Evolutionary conservation across 768 basidiomycete species (phyloP).

Genomic region (Kockovaella imperatae): DNA sequence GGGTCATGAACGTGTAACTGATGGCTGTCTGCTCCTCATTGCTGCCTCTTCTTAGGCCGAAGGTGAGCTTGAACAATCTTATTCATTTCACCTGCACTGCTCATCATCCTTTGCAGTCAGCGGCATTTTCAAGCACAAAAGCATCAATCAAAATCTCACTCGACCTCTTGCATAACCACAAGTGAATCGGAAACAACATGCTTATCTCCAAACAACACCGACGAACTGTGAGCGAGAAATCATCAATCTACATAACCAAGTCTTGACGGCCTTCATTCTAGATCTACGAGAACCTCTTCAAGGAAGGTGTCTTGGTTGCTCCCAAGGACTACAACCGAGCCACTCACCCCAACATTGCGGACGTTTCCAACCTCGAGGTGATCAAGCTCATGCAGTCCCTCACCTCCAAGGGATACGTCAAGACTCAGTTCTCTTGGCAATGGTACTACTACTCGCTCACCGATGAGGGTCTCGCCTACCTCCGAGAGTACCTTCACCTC

Average conservation of each 20-base stretch:
- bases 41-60: too few species aligned
- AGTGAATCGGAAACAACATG: conserved; percentile 52
- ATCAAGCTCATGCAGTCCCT: conserved; percentile 65
- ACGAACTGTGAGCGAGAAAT: conserved; percentile 50
- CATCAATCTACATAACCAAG: not conserved
- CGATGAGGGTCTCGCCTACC: conserved; percentile 92
- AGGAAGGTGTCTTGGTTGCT: conserved; percentile 98
- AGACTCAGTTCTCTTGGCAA: conserved; percentile 99
- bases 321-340: conserved; percentile 99
- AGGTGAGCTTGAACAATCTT: not conserved
- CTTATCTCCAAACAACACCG: conserved; percentile 93
- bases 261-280: conserved; percentile 4
- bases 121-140: conserved; percentile 37
- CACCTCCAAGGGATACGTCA: conserved; percentile 74
- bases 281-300: conserved; percentile 99
- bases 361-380: conserved; percentile 60
- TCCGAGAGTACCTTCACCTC: conserved; percentile 93
- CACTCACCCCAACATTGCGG: conserved; percentile 77
- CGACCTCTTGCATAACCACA: conserved; percentile 9
- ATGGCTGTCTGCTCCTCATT: too few species aligned
- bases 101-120: too few species aligned
- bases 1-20: too few species aligned
- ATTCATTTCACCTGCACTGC: too few species aligned
- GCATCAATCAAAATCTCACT: conserved; percentile 21
- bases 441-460: conserved; percentile 98